Evolutionary conservation across 2,329 filamentous ascomycete species (phyloP).

Genomic region (Stagonosporopsis cucurbitacearum): DNA sequence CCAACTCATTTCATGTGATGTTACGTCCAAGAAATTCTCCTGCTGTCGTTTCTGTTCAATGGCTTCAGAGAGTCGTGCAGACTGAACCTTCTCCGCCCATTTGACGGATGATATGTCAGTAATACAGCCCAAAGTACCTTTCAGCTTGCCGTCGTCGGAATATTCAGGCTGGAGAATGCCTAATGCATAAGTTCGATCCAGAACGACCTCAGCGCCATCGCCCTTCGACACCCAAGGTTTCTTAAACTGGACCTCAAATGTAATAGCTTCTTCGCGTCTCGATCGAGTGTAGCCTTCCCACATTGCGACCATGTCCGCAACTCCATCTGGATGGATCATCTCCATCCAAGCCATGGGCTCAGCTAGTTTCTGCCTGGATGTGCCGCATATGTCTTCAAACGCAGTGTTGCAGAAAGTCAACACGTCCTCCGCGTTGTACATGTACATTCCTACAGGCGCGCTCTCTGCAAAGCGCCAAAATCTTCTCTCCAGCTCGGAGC

Average conservation of each 20-base stretch:
- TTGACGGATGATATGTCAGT: conserved; percentile 89
- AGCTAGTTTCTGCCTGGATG: conserved; percentile 62
- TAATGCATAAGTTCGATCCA: conserved; percentile 73
- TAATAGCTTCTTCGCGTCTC: conserved; percentile 56
- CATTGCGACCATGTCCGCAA: conserved; percentile 42
- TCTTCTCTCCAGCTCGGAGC: conserved; percentile 74
- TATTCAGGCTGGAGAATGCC: conserved; percentile 77
- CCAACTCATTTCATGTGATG: conserved; percentile 71
- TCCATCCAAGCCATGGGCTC: conserved; percentile 75
- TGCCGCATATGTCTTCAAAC: conserved; percentile 70
- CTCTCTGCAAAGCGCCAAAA: conserved; percentile 85
- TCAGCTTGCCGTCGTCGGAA: conserved; percentile 66
- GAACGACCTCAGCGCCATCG: conserved; percentile 59
- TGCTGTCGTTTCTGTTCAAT: conserved; percentile 80
- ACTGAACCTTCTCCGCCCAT: conserved; percentile 79
- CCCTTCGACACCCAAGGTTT: conserved; percentile 59
- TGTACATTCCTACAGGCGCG: conserved; percentile 82
- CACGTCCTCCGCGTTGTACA: conserved; percentile 70
- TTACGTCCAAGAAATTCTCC: conserved; percentile 80
- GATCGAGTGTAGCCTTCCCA: conserved; percentile 8
- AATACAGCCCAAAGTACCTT: conserved; percentile 77
- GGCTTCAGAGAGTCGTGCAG: conserved; percentile 75
- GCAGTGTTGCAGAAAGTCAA: conserved; percentile 82
- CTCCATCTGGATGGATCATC: conserved; percentile 62
- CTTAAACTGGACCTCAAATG: conserved; percentile 76